These are phyloP conservation scores for Fusarium sp. DNA, from an alignment of 2,329 filamentous ascomycete species.

Conservation along the genomic window DNA sequence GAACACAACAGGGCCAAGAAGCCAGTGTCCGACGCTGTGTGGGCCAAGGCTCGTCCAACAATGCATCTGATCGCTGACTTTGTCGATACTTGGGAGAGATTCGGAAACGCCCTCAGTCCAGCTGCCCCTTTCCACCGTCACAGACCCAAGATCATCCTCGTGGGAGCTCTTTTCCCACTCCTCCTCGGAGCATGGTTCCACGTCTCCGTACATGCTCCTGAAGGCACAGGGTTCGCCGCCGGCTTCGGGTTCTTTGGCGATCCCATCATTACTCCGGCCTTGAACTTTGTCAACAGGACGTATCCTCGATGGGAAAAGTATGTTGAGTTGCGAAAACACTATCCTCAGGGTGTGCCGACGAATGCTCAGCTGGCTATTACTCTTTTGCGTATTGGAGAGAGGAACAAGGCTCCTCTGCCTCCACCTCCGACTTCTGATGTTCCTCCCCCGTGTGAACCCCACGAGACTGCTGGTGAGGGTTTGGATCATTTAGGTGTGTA, in stretches of 20 bases:
- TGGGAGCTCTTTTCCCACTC: constrained; percentile 63
- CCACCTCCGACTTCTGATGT: constrained; percentile 59
- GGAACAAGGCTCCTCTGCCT: constrained; percentile 82
- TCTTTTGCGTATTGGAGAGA: constrained; percentile 83
- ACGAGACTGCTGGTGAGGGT: constrained; percentile 58
- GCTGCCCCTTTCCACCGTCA: constrained; percentile 71
- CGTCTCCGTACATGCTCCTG: constrained; percentile 69
- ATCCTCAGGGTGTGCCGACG: constrained; percentile 85
- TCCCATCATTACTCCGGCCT: constrained; percentile 72
- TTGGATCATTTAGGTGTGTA: constrained; percentile 52
- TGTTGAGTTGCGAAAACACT: constrained; percentile 78
- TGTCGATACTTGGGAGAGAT: constrained; percentile 63
- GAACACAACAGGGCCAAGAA: constrained; percentile 80
- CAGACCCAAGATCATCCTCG: constrained; percentile 66
- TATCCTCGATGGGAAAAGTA: constrained; percentile 81
- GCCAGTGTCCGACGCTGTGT: constrained; percentile 81
- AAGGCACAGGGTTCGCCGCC: constrained; percentile 75
- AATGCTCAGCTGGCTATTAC: constrained; percentile 88
- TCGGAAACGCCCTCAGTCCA: constrained; percentile 70
- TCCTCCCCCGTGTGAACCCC: constrained; percentile 53
- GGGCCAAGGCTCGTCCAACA: constrained; percentile 78
- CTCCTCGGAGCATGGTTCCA: constrained; percentile 64
- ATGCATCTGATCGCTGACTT: constrained; percentile 69
- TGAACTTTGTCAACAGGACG: constrained; percentile 69
- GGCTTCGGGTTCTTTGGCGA: constrained; percentile 86